Percentiles rank a stretch among this genome's conserved stretches.
Evolutionary conservation across 176 grass and related monocot genomes (phyloP).

Genomic region (Aegilops tauschii): DNA sequence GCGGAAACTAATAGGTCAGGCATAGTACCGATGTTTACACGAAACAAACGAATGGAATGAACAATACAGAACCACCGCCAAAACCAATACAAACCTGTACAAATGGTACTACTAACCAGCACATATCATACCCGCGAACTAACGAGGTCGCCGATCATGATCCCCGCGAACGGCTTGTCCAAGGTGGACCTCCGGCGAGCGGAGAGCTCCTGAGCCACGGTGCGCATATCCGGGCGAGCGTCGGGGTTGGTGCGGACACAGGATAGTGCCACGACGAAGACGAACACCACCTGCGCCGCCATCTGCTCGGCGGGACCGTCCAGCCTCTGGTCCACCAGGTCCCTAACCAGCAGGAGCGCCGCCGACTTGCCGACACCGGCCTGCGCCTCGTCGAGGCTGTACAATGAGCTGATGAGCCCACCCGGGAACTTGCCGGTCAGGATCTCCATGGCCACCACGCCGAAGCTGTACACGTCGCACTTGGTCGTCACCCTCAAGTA

Average conservation of each 20-base stretch:
- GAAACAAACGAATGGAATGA: too few species aligned
- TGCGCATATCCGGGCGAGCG: constrained; percentile 55
- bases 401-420: constrained; percentile 36
- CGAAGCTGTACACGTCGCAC: constrained; percentile 83
- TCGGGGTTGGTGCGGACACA: constrained; percentile 43
- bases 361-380: neutral
- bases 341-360: constrained; percentile 33
- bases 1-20: too few species aligned
- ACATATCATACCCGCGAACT: constrained; percentile 27
- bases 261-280: constrained; percentile 51
- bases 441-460: constrained; percentile 64
- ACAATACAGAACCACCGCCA: too few species aligned
- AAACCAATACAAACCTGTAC: neutral
- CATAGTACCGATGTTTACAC: too few species aligned
- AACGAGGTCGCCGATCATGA: constrained; percentile 45
- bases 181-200: constrained; percentile 8
- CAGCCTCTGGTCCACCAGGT: constrained; percentile 54
- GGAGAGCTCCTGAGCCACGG: constrained; percentile 34
- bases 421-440: constrained; percentile 67
- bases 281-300: constrained; percentile 58
- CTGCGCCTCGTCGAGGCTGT: neutral
- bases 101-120: neutral
- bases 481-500: constrained; percentile 65
- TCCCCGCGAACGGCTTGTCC: constrained; percentile 39
- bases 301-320: constrained; percentile 43